Conservation (phyloP, 768 basidiomycete species). For the Suillus weaverae region DNA sequence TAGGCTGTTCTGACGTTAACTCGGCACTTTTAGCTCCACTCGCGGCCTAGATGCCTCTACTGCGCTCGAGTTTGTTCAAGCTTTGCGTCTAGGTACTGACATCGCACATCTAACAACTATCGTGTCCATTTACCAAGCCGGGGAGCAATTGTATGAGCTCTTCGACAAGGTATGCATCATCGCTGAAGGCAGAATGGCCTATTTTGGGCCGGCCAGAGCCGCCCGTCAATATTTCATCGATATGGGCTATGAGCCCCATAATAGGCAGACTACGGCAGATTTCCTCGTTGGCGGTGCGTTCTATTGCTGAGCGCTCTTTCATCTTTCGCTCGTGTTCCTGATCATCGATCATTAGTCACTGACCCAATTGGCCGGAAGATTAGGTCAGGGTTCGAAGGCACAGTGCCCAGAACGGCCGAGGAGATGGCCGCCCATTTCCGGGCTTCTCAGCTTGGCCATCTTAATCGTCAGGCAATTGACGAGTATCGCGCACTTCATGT, state of each 20-base stretch:
- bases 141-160: constrained; percentile 59
- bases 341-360: constrained; percentile 42
- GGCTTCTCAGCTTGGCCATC: constrained; percentile 37
- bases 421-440: constrained; percentile 57
- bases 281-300: constrained; percentile 48
- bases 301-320: neutral
- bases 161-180: constrained; percentile 74
- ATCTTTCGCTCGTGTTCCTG: neutral
- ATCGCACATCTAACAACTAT: constrained; percentile 56
- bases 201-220: constrained; percentile 52
- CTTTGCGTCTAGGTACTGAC: constrained; percentile 65
- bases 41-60: constrained; percentile 68
- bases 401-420: constrained; percentile 51
- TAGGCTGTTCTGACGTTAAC: neutral
- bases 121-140: constrained; percentile 86
- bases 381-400: constrained; percentile 39
- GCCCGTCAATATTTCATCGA: constrained; percentile 58
- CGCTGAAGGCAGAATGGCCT: constrained; percentile 54
- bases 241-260: constrained; percentile 52
- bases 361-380: constrained; percentile 58
- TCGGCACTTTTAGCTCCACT: constrained; percentile 49
- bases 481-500: constrained; percentile 45
- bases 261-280: constrained; percentile 61
- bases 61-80: constrained; percentile 69
- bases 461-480: constrained; percentile 48